phyloP scores from a whole-genome alignment of 148 eudicot genomes.

The Hydrangea macrophylla region DNA sequence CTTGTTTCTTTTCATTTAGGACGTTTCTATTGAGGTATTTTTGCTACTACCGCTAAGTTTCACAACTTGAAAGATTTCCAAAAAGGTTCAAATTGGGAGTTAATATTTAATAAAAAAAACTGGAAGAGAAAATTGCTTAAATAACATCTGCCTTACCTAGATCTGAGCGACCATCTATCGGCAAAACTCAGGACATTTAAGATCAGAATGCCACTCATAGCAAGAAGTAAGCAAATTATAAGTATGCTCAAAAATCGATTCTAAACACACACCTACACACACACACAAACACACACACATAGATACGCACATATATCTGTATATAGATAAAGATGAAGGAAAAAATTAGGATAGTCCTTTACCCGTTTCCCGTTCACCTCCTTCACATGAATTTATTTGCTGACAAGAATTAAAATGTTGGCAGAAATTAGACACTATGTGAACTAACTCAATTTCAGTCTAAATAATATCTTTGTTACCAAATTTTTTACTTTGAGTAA shows the following conservation, averaged over 20 bases:
- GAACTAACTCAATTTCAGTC: neutral
- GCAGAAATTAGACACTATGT: neutral
- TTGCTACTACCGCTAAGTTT: conserved; percentile 26
- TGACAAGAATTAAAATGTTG: conserved; percentile 11
- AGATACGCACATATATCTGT: no score
- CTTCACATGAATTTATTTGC: conserved; percentile 46
- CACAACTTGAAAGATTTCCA: neutral
- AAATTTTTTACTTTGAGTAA: no score
- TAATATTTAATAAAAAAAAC: neutral
- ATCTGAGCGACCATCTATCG: conserved; percentile 60
- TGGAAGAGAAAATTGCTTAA: neutral
- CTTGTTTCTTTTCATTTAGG: conserved; percentile 25
- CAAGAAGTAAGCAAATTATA: neutral
- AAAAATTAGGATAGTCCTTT: conserved; percentile 19
- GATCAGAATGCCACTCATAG: conserved; percentile 5
- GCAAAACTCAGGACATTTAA: conserved; percentile 28
- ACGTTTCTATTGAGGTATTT: conserved; percentile 40
- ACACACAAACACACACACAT: no score
- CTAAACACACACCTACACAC: no score
- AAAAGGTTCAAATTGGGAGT: neutral
- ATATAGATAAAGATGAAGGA: neutral
- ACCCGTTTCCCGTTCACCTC: conserved; percentile 41
- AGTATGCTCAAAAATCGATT: neutral
- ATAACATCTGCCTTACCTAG: conserved; percentile 42
- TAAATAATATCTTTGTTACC: neutral